phyloP scores from a whole-genome alignment of 1,284 basidiomycete species.

The Sphaerobolus stellatus region DNA sequence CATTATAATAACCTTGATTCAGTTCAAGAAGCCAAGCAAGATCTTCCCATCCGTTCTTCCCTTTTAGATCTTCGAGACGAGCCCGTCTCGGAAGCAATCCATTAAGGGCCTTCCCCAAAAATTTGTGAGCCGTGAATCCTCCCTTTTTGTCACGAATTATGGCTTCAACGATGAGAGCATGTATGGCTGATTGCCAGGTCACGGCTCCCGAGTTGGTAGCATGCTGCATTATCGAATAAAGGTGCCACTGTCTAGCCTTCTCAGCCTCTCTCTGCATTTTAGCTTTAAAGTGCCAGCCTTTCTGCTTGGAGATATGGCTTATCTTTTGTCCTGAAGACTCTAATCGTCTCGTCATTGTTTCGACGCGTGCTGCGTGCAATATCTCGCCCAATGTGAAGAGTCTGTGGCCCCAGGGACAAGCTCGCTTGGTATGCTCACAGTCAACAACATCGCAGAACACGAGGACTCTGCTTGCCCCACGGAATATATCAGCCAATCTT shows the following conservation, averaged over 20 bases:
- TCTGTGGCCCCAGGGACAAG: slow-evolving; percentile 23
- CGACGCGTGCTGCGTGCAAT: slow-evolving; percentile 20
- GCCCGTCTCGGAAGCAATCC: slow-evolving; percentile 27
- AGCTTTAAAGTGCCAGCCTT: slow-evolving; percentile 17
- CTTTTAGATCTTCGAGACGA: slow-evolving; percentile 18
- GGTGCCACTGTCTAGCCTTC: slow-evolving; percentile 22
- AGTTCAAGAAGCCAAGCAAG: slow-evolving; percentile 28
- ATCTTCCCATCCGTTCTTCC: slow-evolving; percentile 25
- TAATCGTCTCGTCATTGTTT: slow-evolving; percentile 12
- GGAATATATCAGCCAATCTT: slow-evolving; percentile 24
- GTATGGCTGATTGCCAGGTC: slow-evolving; percentile 26
- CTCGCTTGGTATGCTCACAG: slow-evolving; percentile 23
- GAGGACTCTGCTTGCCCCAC: slow-evolving; percentile 18
- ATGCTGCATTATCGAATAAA: slow-evolving; percentile 25
- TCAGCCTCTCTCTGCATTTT: slow-evolving; percentile 21
- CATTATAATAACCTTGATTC: slow-evolving; percentile 30
- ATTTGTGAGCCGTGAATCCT: slow-evolving; percentile 17
- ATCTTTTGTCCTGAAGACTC: background rate
- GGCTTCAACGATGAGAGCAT: slow-evolving; percentile 26
- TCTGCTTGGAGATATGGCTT: background rate
- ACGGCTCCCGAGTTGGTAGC: slow-evolving; percentile 21
- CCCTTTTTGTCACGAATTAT: slow-evolving; percentile 22
- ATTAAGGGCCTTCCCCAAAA: slow-evolving; percentile 26
- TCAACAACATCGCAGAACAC: slow-evolving; percentile 23
- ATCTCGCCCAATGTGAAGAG: slow-evolving; percentile 27